Evolutionary conservation across 1,139 yeast genomes (phyloP).

Genomic region (Candida gigantensis): DNA sequence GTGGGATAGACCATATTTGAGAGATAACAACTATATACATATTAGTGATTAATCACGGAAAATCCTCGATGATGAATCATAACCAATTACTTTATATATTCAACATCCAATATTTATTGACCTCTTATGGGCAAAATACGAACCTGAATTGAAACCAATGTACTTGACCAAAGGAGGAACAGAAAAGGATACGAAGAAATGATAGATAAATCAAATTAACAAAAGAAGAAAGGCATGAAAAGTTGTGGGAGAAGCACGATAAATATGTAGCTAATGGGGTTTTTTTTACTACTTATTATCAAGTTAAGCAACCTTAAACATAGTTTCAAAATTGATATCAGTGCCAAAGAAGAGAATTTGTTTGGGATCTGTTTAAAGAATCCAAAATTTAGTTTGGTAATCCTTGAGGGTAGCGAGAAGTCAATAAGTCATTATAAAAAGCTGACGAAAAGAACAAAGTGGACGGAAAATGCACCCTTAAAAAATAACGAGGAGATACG

Average conservation of each 20-base stretch:
- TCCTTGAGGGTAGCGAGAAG: conserved; percentile 73
- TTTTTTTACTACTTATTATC: conserved; percentile 61
- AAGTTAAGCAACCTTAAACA: conserved; percentile 64
- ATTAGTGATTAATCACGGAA: conserved; percentile 21
- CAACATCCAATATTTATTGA: conserved; percentile 78
- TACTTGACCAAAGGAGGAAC: conserved; percentile 76
- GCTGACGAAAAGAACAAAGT: conserved; percentile 62
- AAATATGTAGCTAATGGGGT: conserved; percentile 49
- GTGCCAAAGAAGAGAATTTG: conserved; percentile 71
- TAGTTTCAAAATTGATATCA: conserved; percentile 70
- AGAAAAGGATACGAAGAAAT: conserved; percentile 71
- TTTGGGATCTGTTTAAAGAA: conserved; percentile 54
- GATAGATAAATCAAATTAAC: conserved; percentile 61
- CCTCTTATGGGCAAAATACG: conserved; percentile 54
- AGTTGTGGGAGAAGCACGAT: conserved; percentile 48
- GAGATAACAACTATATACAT: conserved; percentile 28
- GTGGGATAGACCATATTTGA: conserved; percentile 71
- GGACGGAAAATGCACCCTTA: conserved; percentile 46
- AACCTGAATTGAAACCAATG: conserved; percentile 44
- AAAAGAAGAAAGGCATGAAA: conserved; percentile 55
- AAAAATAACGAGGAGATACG: conserved; percentile 6
- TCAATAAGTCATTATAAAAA: conserved; percentile 62
- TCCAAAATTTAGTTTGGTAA: conserved; percentile 55
- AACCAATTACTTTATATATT: conserved; percentile 61
- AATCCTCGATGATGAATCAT: conserved; percentile 38